Conservation (phyloP, 2,329 filamentous ascomycete genomes). For the Tolypocladium ophioglossoides region DNA sequence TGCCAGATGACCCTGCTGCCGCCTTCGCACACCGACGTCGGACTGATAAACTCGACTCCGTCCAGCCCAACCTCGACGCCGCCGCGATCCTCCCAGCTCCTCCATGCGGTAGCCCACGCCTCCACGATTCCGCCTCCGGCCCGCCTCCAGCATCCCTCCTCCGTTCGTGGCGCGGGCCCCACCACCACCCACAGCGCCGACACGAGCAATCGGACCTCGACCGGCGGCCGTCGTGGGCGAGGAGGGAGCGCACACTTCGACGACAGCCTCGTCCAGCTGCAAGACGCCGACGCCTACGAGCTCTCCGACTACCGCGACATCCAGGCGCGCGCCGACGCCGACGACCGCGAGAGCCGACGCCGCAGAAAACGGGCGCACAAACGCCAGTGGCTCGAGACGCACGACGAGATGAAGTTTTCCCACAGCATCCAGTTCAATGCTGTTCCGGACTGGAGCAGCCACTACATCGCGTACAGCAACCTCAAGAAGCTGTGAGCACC, state of each 20-base stretch:
- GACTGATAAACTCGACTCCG: not conserved
- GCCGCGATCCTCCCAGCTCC: not conserved
- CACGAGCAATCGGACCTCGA: conserved; percentile 11
- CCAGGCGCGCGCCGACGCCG: conserved; percentile 15
- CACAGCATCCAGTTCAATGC: conserved; percentile 99
- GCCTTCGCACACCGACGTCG: not conserved
- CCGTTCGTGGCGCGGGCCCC: conserved; percentile 19
- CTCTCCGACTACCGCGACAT: conserved; percentile 28
- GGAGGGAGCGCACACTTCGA: conserved; percentile 20
- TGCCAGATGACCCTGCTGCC: no score
- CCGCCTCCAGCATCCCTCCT: conserved; percentile 26
- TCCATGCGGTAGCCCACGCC: not conserved
- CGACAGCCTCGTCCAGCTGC: conserved; percentile 2
- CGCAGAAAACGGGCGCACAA: conserved; percentile 47
- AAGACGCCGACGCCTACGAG: conserved; percentile 23
- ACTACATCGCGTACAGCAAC: conserved; percentile 98
- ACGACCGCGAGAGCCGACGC: conserved; percentile 22
- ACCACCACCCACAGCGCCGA: conserved; percentile 10
- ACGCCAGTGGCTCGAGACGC: conserved; percentile 58
- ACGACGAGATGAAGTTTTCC: conserved; percentile 97
- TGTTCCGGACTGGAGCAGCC: conserved; percentile 97
- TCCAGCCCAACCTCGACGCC: not conserved
- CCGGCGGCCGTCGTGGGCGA: conserved; percentile 17
- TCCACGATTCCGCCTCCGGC: conserved; percentile 23
- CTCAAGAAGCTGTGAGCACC: conserved; percentile 84